Evolutionary conservation across 2,329 filamentous ascomycete genomes (phyloP).

Genomic region (Colletotrichum eremochloae): DNA sequence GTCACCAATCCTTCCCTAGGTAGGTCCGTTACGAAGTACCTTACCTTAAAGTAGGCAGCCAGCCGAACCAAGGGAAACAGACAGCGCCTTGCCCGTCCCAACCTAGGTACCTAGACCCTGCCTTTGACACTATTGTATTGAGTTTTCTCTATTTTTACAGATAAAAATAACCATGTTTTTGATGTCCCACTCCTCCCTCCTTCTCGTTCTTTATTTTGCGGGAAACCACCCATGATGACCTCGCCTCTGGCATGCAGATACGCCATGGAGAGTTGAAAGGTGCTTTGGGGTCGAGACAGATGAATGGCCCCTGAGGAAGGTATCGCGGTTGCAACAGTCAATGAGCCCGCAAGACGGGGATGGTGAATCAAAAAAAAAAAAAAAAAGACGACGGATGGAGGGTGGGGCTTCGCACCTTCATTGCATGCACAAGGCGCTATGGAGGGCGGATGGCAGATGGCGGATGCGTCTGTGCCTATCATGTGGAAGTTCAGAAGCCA

Average conservation of each 20-base stretch:
- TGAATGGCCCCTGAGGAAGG: not conserved
- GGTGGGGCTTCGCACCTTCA: slow-evolving; percentile 12
- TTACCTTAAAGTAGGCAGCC: not conserved
- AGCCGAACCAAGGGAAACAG: not conserved
- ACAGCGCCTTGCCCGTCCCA: slow-evolving; percentile 17
- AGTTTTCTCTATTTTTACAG: not conserved
- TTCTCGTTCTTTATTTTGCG: not conserved
- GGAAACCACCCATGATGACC: slow-evolving; percentile 33
- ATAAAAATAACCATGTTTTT: too few species aligned
- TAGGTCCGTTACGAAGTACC: slow-evolving; percentile 6
- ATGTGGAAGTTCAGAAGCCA: slow-evolving; percentile 15
- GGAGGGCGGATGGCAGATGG: slow-evolving; percentile 10
- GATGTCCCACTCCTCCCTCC: not conserved
- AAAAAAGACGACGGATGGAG: not conserved
- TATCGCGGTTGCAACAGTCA: slow-evolving; percentile 22
- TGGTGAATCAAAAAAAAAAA: not conserved
- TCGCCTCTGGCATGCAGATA: slow-evolving; percentile 24
- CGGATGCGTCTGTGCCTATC: slow-evolving; percentile 4
- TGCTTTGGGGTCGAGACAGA: not conserved
- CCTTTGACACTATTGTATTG: not conserved
- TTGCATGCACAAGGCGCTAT: slow-evolving; percentile 20
- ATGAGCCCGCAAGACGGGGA: slow-evolving; percentile 18
- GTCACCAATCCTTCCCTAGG: slow-evolving; percentile 18
- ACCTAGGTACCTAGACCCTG: not conserved
- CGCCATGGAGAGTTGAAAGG: slow-evolving; percentile 9